Conservation (phyloP, 192 early-diverging fungal genomes). For the Mortierella hygrophila region DNA sequence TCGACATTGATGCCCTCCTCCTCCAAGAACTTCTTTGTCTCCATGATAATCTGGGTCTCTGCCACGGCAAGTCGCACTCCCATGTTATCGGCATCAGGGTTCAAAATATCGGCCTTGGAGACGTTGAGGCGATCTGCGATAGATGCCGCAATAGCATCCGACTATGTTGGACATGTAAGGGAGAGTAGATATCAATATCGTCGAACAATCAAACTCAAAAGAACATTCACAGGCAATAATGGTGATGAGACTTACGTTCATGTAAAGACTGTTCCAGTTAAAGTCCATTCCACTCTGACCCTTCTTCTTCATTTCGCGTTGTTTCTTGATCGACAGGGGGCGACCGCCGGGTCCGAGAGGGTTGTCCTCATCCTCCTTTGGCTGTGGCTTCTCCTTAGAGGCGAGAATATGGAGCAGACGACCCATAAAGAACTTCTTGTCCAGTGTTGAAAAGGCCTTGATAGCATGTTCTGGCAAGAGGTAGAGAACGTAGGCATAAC, state of each 20-base stretch:
- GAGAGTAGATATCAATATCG: background rate
- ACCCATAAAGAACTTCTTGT: slow-evolving; percentile 92
- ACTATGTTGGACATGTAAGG: slow-evolving; percentile 45
- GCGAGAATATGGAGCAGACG: slow-evolving; percentile 91
- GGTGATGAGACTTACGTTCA: slow-evolving; percentile 77
- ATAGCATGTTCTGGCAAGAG: slow-evolving; percentile 94
- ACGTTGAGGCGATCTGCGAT: slow-evolving; percentile 95
- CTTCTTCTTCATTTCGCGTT: slow-evolving; percentile 87
- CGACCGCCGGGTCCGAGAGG: slow-evolving; percentile 62
- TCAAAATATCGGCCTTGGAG: slow-evolving; percentile 91
- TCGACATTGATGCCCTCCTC: slow-evolving; percentile 77
- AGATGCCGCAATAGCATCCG: slow-evolving; percentile 94
- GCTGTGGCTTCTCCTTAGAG: slow-evolving; percentile 86
- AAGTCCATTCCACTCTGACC: slow-evolving; percentile 84
- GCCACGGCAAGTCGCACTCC: slow-evolving; percentile 95
- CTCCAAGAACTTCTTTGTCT: slow-evolving; percentile 94
- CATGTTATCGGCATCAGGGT: slow-evolving; percentile 88
- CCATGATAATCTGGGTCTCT: slow-evolving; percentile 96
- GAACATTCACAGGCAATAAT: background rate
- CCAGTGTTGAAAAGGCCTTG: slow-evolving; percentile 84
- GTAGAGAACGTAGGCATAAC: slow-evolving; percentile 92
- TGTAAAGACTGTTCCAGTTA: slow-evolving; percentile 97
- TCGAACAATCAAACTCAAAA: background rate
- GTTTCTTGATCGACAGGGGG: slow-evolving; percentile 80
- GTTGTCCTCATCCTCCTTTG: slow-evolving; percentile 67